Conservation (phyloP, 495 filamentous ascomycete genomes). For the Haplographium delicatum region DNA sequence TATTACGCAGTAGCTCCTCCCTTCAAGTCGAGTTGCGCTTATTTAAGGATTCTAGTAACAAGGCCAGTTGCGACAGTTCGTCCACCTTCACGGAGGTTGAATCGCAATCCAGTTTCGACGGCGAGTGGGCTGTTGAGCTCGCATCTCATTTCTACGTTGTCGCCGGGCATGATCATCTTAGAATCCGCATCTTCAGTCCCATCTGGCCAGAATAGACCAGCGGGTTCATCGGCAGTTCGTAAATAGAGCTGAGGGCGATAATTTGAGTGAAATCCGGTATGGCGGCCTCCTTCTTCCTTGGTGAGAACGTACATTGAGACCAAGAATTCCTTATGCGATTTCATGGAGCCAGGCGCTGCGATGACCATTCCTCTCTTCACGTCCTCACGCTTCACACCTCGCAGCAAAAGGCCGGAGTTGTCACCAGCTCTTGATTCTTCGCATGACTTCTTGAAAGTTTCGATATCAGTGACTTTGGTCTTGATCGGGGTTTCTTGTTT, state of each 20-base stretch:
- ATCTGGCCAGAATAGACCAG: slow-evolving; percentile 74
- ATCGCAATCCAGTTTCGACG: slow-evolving; percentile 81
- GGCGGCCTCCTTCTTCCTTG: slow-evolving; percentile 95
- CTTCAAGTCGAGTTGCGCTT: slow-evolving; percentile 26
- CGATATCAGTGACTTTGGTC: slow-evolving; percentile 98
- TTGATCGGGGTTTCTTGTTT: slow-evolving; percentile 73
- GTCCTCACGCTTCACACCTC: slow-evolving; percentile 92
- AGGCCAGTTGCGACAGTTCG: slow-evolving; percentile 89
- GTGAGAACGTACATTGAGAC: slow-evolving; percentile 92
- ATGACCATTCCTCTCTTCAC: slow-evolving; percentile 91
- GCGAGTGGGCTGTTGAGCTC: slow-evolving; percentile 75
- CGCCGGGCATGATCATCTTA: slow-evolving; percentile 90
- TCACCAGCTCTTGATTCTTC: slow-evolving; percentile 91
- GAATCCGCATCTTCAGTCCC: slow-evolving; percentile 56
- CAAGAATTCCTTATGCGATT: slow-evolving; percentile 84
- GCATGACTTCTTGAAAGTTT: slow-evolving; percentile 99
- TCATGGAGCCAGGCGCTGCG: slow-evolving; percentile 67
- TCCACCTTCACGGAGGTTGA: slow-evolving; percentile 96
- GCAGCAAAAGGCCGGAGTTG: slow-evolving; percentile 96
- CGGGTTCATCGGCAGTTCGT: slow-evolving; percentile 88
- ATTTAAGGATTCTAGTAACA: slow-evolving; percentile 77
- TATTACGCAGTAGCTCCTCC: background rate
- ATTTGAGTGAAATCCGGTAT: slow-evolving; percentile 87
- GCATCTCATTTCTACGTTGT: slow-evolving; percentile 96
- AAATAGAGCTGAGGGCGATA: slow-evolving; percentile 95